Base-by-base conservation (phyloP, 1,284 basidiomycete species). In the Marasmius oreades region DNA sequence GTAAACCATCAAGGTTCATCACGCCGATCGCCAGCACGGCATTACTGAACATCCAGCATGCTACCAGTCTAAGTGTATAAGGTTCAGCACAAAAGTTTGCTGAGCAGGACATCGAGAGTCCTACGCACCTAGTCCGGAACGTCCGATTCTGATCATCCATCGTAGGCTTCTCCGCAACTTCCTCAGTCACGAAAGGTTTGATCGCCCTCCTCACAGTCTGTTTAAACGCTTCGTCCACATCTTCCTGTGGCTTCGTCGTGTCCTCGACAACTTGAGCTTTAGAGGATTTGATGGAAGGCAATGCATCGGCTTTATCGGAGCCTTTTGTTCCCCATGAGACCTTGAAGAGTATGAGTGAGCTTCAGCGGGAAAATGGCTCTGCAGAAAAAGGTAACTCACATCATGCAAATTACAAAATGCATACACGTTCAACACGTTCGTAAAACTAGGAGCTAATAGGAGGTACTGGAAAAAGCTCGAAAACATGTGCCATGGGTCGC, bases 401-500 rank as follows among this genome's bases (percentile, higher is more conserved):
- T 90, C 88, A 70, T 90, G 88, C 62, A 91, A 71, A 70, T 91
- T 92, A 71, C 90, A 93, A 74, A 93, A 95, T 1, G 90, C 90
- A 64, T 93, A 93, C 42, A 92, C 87, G 67, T 93, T 93, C 55
- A 95, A 78, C 28, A 93, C 84, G 64, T 93, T 93, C 52, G 85
- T 86, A 72, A 92, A 92, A 57, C 84, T 88, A 1, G 87, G 88
- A 1, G 90, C 90, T 46, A 93, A 66, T 52, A 84, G 77, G 64
- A 93, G 71, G 72, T 93, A 94, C 69, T 93, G 92, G 61, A 85
- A 78, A 77, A 93, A 91, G 63, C 88, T 90, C 37, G 88, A 87
- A 68, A 93, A 78, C 85, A 95, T 89, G 69, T 95, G 92, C 88
- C 91, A 93, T 1, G 92, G 92, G 68, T 95, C 93, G 55, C 82